Evolutionary conservation across 768 basidiomycete species (phyloP), one percentile per base, ranked within the genome.

Genomic region (Cyclocybe aegerita): DNA sequence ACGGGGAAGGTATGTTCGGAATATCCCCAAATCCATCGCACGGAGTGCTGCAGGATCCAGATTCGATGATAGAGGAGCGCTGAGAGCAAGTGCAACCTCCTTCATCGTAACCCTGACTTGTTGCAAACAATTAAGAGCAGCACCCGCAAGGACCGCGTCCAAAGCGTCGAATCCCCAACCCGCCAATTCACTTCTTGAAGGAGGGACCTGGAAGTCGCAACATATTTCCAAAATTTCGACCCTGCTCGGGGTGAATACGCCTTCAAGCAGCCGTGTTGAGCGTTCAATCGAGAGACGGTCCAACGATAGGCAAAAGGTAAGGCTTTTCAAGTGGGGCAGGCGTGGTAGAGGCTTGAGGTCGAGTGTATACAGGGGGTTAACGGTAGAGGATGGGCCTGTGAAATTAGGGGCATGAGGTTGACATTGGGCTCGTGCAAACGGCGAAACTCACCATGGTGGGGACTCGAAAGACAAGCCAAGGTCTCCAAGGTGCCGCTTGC

Each of bases 221-320:
- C 54, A 32, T 17, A 59, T 50, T 36, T 59, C 51, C 29, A 61
- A 17, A 16, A 17, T 40, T 42, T 59, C 35, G 12, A 59, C n/a
- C 10, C 33, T 39, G 40, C 34, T 51, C 12, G 37, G 11, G 11
- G 23, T 14, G 39, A 11, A 12, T 15, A 8, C 8, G 10, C 29
- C 4, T 42, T 34, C 17, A 16, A 50, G 39, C 15, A 50, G 36
- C 15, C 15, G 10, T 2, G 30, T 15, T 10, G 49, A 36, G 31
- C 39, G 43, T 9, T 16, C 17, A 3, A 54, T 39, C 9, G 39
- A 34, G 14, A 17, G 9, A 4, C 34, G n/a, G 35, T 50, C 41
- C 32, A 51, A 29, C 4, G 51, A 33, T 12, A 40, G 29, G 14
- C 34, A 35, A n/a, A 49, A 14, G 7, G 46, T 31, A 9, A 54